Percentiles rank a stretch among this genome's conserved stretches.
Evolutionary conservation across 805 yeast genomes (phyloP).

Genomic region (Hanseniaspora lachancei): DNA sequence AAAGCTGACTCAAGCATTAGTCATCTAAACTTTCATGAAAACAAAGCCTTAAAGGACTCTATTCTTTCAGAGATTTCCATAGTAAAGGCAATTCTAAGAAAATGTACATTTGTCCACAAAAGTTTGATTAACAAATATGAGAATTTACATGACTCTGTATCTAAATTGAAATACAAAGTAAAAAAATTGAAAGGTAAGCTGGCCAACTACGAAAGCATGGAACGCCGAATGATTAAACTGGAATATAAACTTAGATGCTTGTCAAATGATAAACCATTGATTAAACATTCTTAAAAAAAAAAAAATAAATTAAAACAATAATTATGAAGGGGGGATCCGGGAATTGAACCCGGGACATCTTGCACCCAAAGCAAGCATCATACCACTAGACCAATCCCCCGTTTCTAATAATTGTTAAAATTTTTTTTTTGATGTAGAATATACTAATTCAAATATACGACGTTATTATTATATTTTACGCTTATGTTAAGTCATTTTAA

Average conservation of each 20-base stretch:
- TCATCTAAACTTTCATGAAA: too few relatives aligned
- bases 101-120: too few relatives aligned
- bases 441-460: too few relatives aligned
- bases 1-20: too few relatives aligned
- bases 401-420: neutral
- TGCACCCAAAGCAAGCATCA: constrained; percentile 36
- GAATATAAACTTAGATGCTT: neutral
- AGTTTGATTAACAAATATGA: too few relatives aligned
- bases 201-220: neutral
- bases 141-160: neutral
- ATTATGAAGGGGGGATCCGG: constrained; percentile 30
- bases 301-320: constrained; percentile 9
- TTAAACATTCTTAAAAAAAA: neutral
- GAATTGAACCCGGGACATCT: constrained; percentile 53
- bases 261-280: neutral
- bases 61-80: too few relatives aligned
- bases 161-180: neutral
- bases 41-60: too few relatives aligned
- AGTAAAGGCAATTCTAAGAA: too few relatives aligned
- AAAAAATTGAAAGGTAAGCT: neutral
- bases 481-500: too few relatives aligned
- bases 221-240: neutral
- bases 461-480: too few relatives aligned
- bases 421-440: neutral
- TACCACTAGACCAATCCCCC: constrained; percentile 33